Evolutionary conservation across 306 rosid genomes (phyloP), one percentile per base, ranked within the genome.

Genomic region (Trifolium subterraneum): DNA sequence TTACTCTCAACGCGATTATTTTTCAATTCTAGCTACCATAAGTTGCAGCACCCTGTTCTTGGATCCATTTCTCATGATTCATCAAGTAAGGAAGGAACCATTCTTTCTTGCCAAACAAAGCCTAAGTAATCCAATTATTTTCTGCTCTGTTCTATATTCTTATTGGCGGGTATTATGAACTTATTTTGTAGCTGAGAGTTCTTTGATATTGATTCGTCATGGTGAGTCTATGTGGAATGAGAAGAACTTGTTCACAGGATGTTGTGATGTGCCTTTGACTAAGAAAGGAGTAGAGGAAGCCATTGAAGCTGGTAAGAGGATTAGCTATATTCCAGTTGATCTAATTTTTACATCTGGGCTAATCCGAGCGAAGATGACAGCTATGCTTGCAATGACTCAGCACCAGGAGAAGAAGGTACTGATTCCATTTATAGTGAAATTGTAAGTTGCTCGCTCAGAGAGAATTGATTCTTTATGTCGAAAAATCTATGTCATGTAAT

Each of bases 301-400:
- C 19, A 88, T 94, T 55, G 88, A 91, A 83, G 98, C 98, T 63
- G 98, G 98, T 45, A 91, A 90, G 89, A 91, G 96, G 85, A 94
- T 91, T 81, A 90, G 95, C 78, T 83, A 83, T 70, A 87, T 94
- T 83, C 98, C 97, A 0, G 85, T 91, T 9, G 98, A 94, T 85
- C 75, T 90, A 47, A 91, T 94, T 78, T 94, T 69, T 70, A 88
- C 96, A 1, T 94, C 98, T 56, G 78, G 88, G 2, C 85, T 94
- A 60, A 90, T 91, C 73, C 93, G 98, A 29, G 97, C 98, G 2
- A 91, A 91, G 82, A 90, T 94, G 98, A 94, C 98, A 31, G 97
- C 98, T 52, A 94, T 93, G 98, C 98, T 91, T 76, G 96, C 96
- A 20, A 87, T 94, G 98, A 88, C 97, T 33, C 97, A 91, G 75